Base-by-base conservation (phyloP, 345 rosid genomes). In the Hibiscus tridactylites region DNA sequence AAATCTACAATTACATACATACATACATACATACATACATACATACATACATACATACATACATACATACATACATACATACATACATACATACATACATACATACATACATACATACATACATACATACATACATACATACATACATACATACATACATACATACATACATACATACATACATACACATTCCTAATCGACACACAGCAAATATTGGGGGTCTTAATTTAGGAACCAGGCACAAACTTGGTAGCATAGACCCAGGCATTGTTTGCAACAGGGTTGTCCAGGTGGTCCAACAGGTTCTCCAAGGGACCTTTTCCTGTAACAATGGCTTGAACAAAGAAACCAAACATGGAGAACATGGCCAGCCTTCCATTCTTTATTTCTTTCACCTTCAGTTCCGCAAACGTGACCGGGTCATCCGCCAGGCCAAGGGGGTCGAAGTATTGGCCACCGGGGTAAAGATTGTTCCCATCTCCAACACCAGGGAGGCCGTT, bases 331-430 rank as follows among this genome's bases (percentile, higher is more conserved):
- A 91, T 90, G 69, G 97, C 99, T 80, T 95, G 97, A 50, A 95
- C 97, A 64, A 90, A 95, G 93, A 90, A 95, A 44, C 99, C 97
- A 70, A 95, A 95, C 99, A 95, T 95, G 58, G 99, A 88, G 85
- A 95, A 95, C 99, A 91, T 91, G 72, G 97, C 97, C 21, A 91
- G 79, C 73, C 99, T 78, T 15, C 97, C 99, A 59, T 95, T 91
- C 87, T 91, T 91, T 82, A 95, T 91, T 80, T 95, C 99, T 79
- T 95, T 95, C 47, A 95, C 99, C 84, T 95, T 95, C 71, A 95
- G 91, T 87, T 95, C 99, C 19, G 97, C 95, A 13, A 90, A 92
- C 0, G 97, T 85, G 19, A 76, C 85, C 0, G 99, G 97, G 65
- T 95, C 99, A 59, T 95, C 99, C 0, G 97, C 96, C 0, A 95